Conservation (phyloP, 495 filamentous ascomycete genomes). For the Penicillium samsonianum region DNA sequence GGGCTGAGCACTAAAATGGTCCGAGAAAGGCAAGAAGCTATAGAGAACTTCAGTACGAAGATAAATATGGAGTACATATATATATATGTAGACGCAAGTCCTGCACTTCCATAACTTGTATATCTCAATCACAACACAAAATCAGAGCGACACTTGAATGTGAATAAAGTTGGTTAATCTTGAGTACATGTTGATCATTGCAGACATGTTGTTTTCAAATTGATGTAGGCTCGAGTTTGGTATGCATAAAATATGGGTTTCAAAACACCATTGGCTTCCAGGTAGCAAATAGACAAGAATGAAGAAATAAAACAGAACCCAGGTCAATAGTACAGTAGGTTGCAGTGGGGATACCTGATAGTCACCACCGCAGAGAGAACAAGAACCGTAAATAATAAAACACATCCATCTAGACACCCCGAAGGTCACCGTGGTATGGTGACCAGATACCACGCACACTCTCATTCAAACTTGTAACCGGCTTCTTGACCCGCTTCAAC, state of each 20-base stretch:
- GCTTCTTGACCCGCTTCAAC: conserved; percentile 74
- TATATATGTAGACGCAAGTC: not conserved
- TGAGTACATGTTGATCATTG: not conserved
- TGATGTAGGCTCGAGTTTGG: conserved; percentile 11
- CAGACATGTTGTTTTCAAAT: conserved; percentile 5
- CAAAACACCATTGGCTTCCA: conserved; percentile 9
- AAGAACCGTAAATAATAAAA: conserved; percentile 29
- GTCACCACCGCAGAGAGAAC: conserved; percentile 19
- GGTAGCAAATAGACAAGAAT: conserved; percentile 16
- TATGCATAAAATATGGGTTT: conserved; percentile 17
- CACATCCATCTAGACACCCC: conserved; percentile 38
- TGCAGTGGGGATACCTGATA: conserved; percentile 18
- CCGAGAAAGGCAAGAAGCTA: too few relatives aligned
- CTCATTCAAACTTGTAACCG: conserved; percentile 82
- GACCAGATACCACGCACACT: conserved; percentile 94
- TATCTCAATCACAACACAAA: not conserved
- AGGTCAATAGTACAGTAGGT: conserved; percentile 39
- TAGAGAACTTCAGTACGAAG: too few relatives aligned
- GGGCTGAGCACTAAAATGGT: too few relatives aligned
- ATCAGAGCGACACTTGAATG: not conserved
- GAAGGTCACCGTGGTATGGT: conserved; percentile 76
- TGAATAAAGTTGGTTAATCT: not conserved
- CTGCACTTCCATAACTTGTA: too few relatives aligned
- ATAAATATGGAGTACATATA: too few relatives aligned
- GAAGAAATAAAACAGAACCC: conserved; percentile 21